A percentile compares a stretch with the other conserved stretches of the same genome.
These are phyloP conservation scores for Psidium friedrichsthalianum DNA, from an alignment of 345 rosid species.

Conservation along the genomic window DNA sequence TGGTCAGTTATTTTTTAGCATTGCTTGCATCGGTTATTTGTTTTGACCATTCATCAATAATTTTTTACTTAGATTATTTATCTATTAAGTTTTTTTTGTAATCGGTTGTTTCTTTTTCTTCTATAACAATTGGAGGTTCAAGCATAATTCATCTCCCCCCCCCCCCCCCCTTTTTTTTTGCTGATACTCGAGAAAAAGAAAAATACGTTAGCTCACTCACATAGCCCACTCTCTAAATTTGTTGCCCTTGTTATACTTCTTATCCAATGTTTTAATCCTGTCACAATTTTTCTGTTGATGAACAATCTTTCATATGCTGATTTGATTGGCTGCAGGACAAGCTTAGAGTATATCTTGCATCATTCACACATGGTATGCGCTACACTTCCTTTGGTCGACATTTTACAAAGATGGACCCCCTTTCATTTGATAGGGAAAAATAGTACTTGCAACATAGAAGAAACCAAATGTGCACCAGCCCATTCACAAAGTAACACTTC, in stretches of 20 bases:
- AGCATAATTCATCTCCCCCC: not conserved
- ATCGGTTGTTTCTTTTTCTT: not conserved
- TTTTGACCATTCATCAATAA: not conserved
- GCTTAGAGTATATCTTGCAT: conserved; percentile 75
- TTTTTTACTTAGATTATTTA: not conserved
- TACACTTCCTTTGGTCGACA: conserved; percentile 93
- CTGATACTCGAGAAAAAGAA: not conserved
- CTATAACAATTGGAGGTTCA: not conserved
- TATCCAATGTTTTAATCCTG: not conserved
- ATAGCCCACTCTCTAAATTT: not conserved
- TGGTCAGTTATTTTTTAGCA: not conserved
- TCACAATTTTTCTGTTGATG: not conserved
- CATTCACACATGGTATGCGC: conserved; percentile 70
- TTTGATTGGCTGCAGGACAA: conserved; percentile 42
- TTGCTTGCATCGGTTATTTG: not conserved
- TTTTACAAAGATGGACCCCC: conserved; percentile 39
- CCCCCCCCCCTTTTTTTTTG: not conserved
- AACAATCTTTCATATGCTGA: not conserved
- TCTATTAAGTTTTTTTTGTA: not conserved
- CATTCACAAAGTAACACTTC: not conserved
- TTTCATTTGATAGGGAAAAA: not conserved
- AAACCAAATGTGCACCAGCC: not conserved
- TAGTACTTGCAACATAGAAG: not conserved
- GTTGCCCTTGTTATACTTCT: too few species aligned
- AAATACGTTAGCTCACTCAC: not conserved